Conservation (phyloP, 225 moss, liverwort and hornwort genomes). For the Neckera pumila region DNA sequence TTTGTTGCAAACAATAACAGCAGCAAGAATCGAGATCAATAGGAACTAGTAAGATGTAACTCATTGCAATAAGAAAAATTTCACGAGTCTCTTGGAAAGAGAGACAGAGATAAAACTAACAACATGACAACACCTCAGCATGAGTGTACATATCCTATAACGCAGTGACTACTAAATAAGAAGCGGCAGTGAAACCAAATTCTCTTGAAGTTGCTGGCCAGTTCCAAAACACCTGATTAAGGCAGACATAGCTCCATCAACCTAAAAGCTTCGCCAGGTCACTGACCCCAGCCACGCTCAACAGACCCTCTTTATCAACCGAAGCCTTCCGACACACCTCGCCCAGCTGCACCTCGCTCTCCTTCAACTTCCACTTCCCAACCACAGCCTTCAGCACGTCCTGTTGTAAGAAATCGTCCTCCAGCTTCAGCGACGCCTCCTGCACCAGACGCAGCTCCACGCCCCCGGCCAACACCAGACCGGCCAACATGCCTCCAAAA, state of each 20-base stretch:
- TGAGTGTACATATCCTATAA: constrained; percentile 40
- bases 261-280: background rate
- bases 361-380: constrained; percentile 19
- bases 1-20: background rate
- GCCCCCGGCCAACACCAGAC: constrained; percentile 30
- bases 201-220: background rate
- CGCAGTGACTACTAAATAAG: background rate
- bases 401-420: constrained; percentile 53
- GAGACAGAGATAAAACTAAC: constrained; percentile 30
- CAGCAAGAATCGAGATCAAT: background rate
- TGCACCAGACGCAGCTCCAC: constrained; percentile 40
- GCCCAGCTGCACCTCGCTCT: constrained; percentile 25
- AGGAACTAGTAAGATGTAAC: background rate
- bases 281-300: constrained; percentile 7
- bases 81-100: constrained; percentile 25
- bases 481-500: constrained; percentile 45
- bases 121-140: constrained; percentile 17
- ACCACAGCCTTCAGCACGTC: constrained; percentile 38
- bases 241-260: background rate
- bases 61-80: constrained; percentile 30
- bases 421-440: constrained; percentile 36
- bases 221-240: background rate
- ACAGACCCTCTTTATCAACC: constrained; percentile 28
- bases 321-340: constrained; percentile 29
- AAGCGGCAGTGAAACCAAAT: background rate